Evolutionary conservation across 805 yeast species (phyloP).

Genomic region (Yarrowia yakushimensis): DNA sequence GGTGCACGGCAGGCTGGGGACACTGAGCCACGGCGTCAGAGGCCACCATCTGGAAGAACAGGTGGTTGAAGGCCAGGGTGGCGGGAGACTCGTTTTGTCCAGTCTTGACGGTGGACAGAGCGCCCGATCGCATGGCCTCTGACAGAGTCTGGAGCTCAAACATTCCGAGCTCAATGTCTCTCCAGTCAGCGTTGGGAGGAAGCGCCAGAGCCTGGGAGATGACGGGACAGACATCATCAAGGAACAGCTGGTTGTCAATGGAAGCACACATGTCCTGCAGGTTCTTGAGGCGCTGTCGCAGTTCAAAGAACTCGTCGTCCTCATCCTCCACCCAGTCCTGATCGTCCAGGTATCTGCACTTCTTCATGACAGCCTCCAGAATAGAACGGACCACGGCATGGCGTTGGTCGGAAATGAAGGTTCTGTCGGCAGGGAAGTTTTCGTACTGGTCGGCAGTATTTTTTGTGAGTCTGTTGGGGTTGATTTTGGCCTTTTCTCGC

Average conservation of each 20-base stretch:
- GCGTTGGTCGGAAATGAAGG: conserved; percentile 40
- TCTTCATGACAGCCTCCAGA: conserved; percentile 65
- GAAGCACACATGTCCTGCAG: conserved; percentile 80
- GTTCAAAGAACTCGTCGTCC: conserved; percentile 76
- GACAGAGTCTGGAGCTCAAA: conserved; percentile 75
- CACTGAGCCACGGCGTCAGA: conserved; percentile 47
- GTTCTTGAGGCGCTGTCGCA: conserved; percentile 66
- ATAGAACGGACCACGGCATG: conserved; percentile 58
- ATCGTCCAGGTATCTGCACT: conserved; percentile 78
- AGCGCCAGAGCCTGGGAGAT: conserved; percentile 50
- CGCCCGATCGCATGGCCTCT: conserved; percentile 73
- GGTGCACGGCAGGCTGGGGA: conserved; percentile 77
- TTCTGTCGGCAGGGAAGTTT: conserved; percentile 34
- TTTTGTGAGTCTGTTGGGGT: conserved; percentile 40
- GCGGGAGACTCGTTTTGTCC: conserved; percentile 29
- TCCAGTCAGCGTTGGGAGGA: conserved; percentile 52
- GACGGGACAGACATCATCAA: conserved; percentile 58
- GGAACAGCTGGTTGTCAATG: conserved; percentile 56
- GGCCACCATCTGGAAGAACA: conserved; percentile 50
- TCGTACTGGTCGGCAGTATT: conserved; percentile 31
- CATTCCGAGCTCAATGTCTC: conserved; percentile 79
- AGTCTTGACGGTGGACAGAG: conserved; percentile 62
- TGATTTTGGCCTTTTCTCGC: conserved; percentile 44
- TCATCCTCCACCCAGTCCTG: conserved; percentile 58
- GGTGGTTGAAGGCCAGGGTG: conserved; percentile 56